Evolutionary conservation across 176 grass and related monocot genomes (phyloP).

Genomic region (Chrysopogon serrulatus): DNA sequence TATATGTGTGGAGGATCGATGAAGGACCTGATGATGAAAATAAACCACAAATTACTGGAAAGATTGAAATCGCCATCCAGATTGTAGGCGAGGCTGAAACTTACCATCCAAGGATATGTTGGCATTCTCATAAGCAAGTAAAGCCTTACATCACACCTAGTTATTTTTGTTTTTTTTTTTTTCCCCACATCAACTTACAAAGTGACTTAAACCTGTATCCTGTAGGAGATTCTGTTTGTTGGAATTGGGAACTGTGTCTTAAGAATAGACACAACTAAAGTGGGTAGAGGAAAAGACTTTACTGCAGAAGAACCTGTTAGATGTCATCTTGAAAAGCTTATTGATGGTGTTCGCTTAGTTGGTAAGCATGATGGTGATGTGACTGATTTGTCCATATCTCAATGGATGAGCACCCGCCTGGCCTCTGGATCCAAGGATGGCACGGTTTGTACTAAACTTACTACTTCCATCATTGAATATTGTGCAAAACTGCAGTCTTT

Average conservation of each 20-base stretch:
- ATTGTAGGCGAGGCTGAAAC: conserved; percentile 66
- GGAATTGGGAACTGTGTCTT: conserved; percentile 81
- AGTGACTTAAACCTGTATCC: not conserved
- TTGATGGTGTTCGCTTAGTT: conserved; percentile 78
- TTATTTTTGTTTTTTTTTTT: not conserved
- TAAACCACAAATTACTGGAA: conserved; percentile 89
- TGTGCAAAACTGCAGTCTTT: not conserved
- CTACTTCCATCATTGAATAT: not conserved
- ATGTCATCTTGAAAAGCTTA: conserved; percentile 75
- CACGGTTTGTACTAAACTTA: conserved; percentile 57
- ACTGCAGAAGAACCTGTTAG: conserved; percentile 72
- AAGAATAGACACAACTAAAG: conserved; percentile 88
- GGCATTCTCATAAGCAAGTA: conserved; percentile 99
- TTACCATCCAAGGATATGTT: conserved; percentile 98
- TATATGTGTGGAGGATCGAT: conserved; percentile 96
- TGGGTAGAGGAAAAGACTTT: conserved; percentile 77
- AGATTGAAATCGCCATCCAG: conserved; percentile 80
- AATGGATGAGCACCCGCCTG: conserved; percentile 97
- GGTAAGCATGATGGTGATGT: conserved; percentile 87
- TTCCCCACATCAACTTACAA: not conserved
- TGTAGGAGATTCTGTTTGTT: conserved; percentile 93
- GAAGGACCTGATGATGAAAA: conserved; percentile 86
- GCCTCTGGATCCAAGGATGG: conserved; percentile 98
- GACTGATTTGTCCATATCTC: conserved; percentile 93
- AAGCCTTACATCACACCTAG: not conserved